A percentile compares a stretch with the other conserved stretches of the same genome.
phyloP scores from a whole-genome alignment of 2,329 filamentous ascomycete genomes.

The Rutstroemia sp. region DNA sequence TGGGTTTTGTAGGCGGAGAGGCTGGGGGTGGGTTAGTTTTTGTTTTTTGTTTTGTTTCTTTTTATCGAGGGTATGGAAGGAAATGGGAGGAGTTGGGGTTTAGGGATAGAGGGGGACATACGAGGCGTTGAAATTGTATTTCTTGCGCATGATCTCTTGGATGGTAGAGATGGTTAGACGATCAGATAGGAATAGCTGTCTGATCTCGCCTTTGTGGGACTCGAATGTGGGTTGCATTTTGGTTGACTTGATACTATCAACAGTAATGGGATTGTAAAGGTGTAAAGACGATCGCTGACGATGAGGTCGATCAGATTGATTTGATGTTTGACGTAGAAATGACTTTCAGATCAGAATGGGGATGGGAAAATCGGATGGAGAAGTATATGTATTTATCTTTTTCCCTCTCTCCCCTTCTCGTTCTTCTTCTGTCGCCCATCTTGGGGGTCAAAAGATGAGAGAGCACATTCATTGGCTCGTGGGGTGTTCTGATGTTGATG shows the following conservation, averaged over 20 bases:
- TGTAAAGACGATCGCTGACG: background rate
- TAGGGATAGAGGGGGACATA: background rate
- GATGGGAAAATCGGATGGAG: background rate
- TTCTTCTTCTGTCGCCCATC: background rate
- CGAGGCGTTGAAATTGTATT: constrained; percentile 1
- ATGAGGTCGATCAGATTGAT: too few species aligned
- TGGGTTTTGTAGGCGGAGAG: constrained; percentile 8
- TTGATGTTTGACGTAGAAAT: too few species aligned
- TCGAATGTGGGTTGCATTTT: constrained; percentile 8
- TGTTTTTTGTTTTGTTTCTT: background rate
- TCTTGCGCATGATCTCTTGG: constrained; percentile 10
- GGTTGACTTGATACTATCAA: background rate
- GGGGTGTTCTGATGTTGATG: background rate
- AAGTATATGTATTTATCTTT: constrained; percentile 1
- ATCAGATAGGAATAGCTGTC: constrained; percentile 1
- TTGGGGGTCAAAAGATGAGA: background rate
- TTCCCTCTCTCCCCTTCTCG: background rate
- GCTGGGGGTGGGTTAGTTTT: background rate
- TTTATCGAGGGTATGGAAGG: too few species aligned
- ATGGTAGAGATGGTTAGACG: constrained; percentile 1
- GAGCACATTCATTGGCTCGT: background rate
- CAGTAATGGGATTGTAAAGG: background rate
- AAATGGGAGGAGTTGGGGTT: too few species aligned
- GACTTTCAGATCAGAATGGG: too few species aligned
- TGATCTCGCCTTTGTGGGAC: constrained; percentile 5